Evolutionary conservation across 1,139 yeast genomes (phyloP), one percentile per base, ranked within the genome.

Genomic region (Ogataea hybrid): DNA sequence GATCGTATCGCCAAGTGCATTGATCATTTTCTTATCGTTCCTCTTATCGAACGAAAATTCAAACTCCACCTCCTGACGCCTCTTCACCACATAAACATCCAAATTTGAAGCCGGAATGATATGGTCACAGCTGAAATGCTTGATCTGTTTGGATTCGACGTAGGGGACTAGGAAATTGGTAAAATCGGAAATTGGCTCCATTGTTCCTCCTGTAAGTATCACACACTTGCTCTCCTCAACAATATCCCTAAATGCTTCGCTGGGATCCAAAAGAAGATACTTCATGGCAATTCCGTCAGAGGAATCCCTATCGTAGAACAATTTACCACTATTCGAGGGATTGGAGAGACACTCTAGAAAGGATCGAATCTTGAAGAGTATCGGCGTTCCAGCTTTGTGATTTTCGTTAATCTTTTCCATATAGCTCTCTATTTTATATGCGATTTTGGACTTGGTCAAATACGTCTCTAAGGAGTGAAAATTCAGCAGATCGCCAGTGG

Each of bases 191-290:
- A 82, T 71, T 0, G 98, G 98, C 57, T 88, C 95, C 97, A 90
- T 89, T 0, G 98, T 90, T 14, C 98, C 98, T 28, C 98, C 98
- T 9, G 96, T 95, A 5, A 90, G 62, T 3, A 90, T 69, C 0
- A 90, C 83, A 59, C 94, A 84, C 50, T 73, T 75, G 0, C 90
- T 75, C 25, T 80, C 75, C 6, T 78, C 77, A 0, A 87, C 77
- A 2, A 90, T 69, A 10, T 80, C 82, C 46, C 71, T 70, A 58
- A 90, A 88, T 2, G 79, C 69, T 39, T 75, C 77, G 43, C 90
- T 79, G 1, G 97, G 96, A 56, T 90, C 96, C 10, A 90, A 67
- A 11, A 89, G 65, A 72, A 89, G 75, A 54, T 90, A 90, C 49
- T 79, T 78, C 34, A 88, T 61, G 1, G 71, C 61, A 0, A 69